phyloP scores from a whole-genome alignment of 192 early-diverging fungal genomes.

The Gaertneriomyces sp. region DNA sequence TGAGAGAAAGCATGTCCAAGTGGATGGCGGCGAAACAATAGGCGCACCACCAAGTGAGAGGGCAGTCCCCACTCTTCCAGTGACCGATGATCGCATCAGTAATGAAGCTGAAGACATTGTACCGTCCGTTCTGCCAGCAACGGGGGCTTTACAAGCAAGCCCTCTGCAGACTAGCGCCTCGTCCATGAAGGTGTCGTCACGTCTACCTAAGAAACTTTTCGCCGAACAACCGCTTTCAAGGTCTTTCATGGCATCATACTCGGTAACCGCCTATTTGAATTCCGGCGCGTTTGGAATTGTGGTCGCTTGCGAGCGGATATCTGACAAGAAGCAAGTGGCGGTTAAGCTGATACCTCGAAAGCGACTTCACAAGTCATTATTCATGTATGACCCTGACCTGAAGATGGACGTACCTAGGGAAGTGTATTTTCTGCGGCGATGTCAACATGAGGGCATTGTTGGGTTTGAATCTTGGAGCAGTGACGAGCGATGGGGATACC shows the following conservation, averaged over 20 bases:
- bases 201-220: constrained; percentile 14
- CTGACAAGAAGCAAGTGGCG: constrained; percentile 58
- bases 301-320: constrained; percentile 47
- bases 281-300: constrained; percentile 72
- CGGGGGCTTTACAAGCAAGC: no score
- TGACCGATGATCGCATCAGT: no score
- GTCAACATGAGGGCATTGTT: constrained; percentile 61
- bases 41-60: no score
- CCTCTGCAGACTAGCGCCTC: no score
- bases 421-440: constrained; percentile 37
- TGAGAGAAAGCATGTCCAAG: no score
- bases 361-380: constrained; percentile 36
- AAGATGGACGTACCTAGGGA: constrained; percentile 45
- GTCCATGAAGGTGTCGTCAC: background rate
- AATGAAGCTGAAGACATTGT: no score
- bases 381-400: constrained; percentile 42
- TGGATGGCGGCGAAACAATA: no score
- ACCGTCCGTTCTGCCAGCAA: no score
- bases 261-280: constrained; percentile 53
- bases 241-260: constrained; percentile 25
- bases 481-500: constrained; percentile 39
- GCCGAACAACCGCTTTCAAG: constrained; percentile 24
- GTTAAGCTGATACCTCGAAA: constrained; percentile 68
- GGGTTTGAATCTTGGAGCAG: constrained; percentile 46
- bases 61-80: no score